Evolutionary conservation across 2,329 filamentous ascomycete species (phyloP).

Genomic region (Xylariales sp.): DNA sequence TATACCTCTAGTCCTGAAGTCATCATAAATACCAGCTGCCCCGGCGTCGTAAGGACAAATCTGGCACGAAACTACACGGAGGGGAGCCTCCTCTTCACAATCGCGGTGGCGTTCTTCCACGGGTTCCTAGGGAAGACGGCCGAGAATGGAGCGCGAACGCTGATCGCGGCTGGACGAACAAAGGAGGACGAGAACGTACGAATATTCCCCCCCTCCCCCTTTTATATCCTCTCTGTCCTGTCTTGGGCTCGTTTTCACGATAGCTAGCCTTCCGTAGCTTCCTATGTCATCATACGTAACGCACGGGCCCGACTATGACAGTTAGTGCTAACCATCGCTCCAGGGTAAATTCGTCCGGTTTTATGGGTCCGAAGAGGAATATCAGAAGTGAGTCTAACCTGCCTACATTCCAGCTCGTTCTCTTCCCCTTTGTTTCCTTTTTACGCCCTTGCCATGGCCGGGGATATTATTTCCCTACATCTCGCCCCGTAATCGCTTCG

Average conservation of each 20-base stretch:
- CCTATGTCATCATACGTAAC: background rate
- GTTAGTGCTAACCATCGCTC: conserved; percentile 8
- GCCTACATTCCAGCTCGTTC: background rate
- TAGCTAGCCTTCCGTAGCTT: background rate
- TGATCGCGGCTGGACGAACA: conserved; percentile 39
- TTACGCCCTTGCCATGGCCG: background rate
- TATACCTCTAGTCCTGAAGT: conserved; percentile 42
- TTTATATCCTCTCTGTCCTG: background rate
- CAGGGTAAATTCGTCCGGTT: conserved; percentile 46
- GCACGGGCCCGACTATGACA: background rate
- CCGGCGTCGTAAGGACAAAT: conserved; percentile 43
- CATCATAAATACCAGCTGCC: conserved; percentile 47
- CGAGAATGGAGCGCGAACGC: conserved; percentile 44
- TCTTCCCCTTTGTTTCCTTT: background rate
- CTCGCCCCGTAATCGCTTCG: background rate
- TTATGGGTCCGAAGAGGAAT: conserved; percentile 41
- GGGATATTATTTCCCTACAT: background rate
- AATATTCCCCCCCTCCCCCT: background rate
- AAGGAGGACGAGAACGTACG: conserved; percentile 45
- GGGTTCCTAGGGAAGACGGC: conserved; percentile 43
- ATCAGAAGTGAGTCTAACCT: conserved; percentile 37
- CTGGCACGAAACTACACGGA: conserved; percentile 35
- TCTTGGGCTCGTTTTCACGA: background rate
- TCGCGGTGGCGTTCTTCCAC: conserved; percentile 32
- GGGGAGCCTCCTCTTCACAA: conserved; percentile 21